A percentile compares a stretch with the other conserved stretches of the same genome.
phyloP scores from a whole-genome alignment of 371 early-diverging fungal genomes.

The Smittium culicis region DNA sequence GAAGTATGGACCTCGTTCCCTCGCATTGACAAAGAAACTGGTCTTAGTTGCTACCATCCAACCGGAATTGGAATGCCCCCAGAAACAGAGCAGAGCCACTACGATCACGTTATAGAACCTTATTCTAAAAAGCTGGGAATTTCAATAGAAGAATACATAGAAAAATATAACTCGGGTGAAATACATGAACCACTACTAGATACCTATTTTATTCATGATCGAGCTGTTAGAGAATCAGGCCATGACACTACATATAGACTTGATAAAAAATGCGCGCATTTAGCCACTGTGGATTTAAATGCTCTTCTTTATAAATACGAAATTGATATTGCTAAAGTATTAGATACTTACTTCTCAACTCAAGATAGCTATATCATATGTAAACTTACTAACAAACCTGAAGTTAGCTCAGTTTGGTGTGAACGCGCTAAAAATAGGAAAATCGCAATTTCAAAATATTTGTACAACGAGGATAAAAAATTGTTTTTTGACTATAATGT shows the following conservation, averaged over 20 bases:
- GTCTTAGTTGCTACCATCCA: slow-evolving; percentile 70
- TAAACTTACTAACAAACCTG: slow-evolving; percentile 1
- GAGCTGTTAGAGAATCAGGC: slow-evolving; percentile 92
- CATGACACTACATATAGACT: slow-evolving; percentile 94
- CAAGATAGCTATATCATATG: not conserved
- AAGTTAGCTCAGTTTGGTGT: slow-evolving; percentile 33
- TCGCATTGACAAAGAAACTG: slow-evolving; percentile 57
- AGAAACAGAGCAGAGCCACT: slow-evolving; percentile 90
- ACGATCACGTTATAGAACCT: slow-evolving; percentile 75
- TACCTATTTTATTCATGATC: slow-evolving; percentile 89
- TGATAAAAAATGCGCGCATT: slow-evolving; percentile 77
- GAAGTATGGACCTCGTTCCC: slow-evolving; percentile 79
- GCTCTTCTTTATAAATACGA: slow-evolving; percentile 87
- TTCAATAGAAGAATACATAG: slow-evolving; percentile 51
- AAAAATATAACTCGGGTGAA: slow-evolving; percentile 45
- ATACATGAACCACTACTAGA: slow-evolving; percentile 73
- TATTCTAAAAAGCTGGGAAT: slow-evolving; percentile 57
- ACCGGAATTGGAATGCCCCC: slow-evolving; percentile 91
- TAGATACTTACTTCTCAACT: slow-evolving; percentile 39
- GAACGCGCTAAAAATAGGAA: slow-evolving; percentile 34
- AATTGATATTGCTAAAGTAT: slow-evolving; percentile 64
- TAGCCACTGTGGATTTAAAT: slow-evolving; percentile 87
- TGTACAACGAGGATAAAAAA: slow-evolving; percentile 60
- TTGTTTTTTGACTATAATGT: slow-evolving; percentile 80
- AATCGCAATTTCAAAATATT: slow-evolving; percentile 43